Conservation (phyloP, 441 rosid genomes). For the Pelargonium citronellum region DNA sequence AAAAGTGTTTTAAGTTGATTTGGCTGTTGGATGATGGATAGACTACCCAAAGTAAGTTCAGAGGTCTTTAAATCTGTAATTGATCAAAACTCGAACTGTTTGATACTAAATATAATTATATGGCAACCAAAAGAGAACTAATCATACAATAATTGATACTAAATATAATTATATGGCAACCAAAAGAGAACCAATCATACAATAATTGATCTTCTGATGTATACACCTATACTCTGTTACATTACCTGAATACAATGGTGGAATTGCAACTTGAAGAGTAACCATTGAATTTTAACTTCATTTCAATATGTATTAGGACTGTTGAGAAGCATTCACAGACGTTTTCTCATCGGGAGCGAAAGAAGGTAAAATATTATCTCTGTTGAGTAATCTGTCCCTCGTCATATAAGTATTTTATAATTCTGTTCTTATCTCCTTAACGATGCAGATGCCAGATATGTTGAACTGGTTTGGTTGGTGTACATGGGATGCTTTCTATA, state of each 20-base stretch:
- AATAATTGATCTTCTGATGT: too few species aligned
- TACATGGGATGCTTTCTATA: conserved; percentile 98
- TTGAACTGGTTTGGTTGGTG: conserved; percentile 99
- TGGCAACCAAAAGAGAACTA: too few species aligned
- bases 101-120: too few species aligned
- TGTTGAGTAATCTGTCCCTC: background rate
- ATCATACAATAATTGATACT: too few species aligned
- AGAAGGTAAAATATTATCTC: conserved; percentile 31
- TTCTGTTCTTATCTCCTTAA: background rate
- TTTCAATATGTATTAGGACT: conserved; percentile 26
- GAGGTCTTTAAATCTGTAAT: too few species aligned
- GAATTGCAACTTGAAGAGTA: background rate
- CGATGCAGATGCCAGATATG: conserved; percentile 63
- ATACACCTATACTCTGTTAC: background rate
- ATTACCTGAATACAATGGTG: background rate
- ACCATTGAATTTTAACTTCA: too few species aligned
- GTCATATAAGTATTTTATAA: background rate
- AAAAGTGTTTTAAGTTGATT: too few species aligned
- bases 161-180: too few species aligned
- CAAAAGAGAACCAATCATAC: too few species aligned
- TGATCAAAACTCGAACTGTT: too few species aligned
- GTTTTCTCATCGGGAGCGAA: conserved; percentile 52
- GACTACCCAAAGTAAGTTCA: too few species aligned
- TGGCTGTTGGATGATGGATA: too few species aligned
- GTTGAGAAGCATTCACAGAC: conserved; percentile 54